Evolutionary conservation across 2,329 filamentous ascomycete species (phyloP), one percentile per base, ranked within the genome.

Genomic region (Fusarium sp.): DNA sequence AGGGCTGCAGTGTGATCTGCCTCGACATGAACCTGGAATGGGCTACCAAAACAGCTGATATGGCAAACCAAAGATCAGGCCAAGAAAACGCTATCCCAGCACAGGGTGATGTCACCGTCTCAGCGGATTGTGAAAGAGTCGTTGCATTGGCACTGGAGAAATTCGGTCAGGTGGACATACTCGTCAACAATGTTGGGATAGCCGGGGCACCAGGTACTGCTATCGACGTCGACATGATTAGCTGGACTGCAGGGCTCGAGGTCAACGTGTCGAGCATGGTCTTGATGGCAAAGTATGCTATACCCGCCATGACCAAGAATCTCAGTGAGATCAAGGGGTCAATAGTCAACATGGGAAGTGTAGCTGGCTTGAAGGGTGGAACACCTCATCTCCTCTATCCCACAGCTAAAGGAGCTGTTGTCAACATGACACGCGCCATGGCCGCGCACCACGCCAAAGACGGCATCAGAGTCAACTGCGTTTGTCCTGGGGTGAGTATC

Each of bases 251-350:
- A 46, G 80, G 82, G 0, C 78, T 90, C 51, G 80, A 87, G 40
- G 76, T 89, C 42, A 90, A 90, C 66, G 84, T 90, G 5, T 81
- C 80, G 5, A 87, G 83, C 65, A 90, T 90, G 87, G 82, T 89
- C 28, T 77, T 83, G 51, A 89, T 90, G 85, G 77, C 78, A 15
- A 88, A 88, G 66, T 83, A 84, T 64, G 81, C 81, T 0, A 82
- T 90, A 28, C 87, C 87, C 0, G 81, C 76, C 4, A 90, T 90
- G 87, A 61, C 64, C 24, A 78, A 77, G 52, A 88, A 88, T 51
- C 75, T 79, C 11, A 77, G 77, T 0, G 77, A 81, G 32, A 68
- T 75, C 49, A 76, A 78, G 51, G 84, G 85, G 7, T 79, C 74
- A 36, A 85, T 88, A 56, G 78, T 89, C 64, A 90, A 90, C 67